Conservation (phyloP, 306 rosid genomes). For the Leucaena leucocephala region DNA sequence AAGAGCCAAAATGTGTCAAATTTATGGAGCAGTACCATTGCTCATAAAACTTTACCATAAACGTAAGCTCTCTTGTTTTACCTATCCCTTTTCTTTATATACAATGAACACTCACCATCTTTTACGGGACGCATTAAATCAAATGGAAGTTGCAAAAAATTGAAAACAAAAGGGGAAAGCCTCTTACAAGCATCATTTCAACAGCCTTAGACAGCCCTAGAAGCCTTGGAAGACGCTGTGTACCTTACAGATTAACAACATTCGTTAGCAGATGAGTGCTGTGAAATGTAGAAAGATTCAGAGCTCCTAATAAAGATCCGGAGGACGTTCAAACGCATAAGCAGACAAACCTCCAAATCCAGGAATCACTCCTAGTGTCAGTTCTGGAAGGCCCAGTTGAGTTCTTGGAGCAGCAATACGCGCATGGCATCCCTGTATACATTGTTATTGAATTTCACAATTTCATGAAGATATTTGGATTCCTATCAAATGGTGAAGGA, state of each 20-base stretch:
- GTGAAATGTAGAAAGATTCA: slow-evolving; percentile 15
- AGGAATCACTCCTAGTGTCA: slow-evolving; percentile 90
- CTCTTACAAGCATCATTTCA: slow-evolving; percentile 91
- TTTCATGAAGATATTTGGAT: slow-evolving; percentile 9
- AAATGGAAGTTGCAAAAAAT: slow-evolving; percentile 22
- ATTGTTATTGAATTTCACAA: slow-evolving; percentile 15
- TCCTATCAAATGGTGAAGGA: background rate
- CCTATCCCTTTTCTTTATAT: slow-evolving; percentile 5
- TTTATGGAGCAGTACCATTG: background rate
- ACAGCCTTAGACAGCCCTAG: slow-evolving; percentile 77
- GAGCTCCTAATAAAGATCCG: slow-evolving; percentile 14
- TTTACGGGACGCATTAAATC: slow-evolving; percentile 2
- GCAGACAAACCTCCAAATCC: slow-evolving; percentile 86
- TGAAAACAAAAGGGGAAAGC: background rate
- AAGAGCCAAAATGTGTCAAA: slow-evolving; percentile 8
- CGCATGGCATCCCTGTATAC: slow-evolving; percentile 85
- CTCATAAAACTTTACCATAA: background rate
- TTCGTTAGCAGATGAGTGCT: slow-evolving; percentile 32
- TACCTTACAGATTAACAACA: slow-evolving; percentile 59
- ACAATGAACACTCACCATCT: slow-evolving; percentile 3
- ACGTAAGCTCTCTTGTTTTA: background rate
- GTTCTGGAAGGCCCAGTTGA: slow-evolving; percentile 94
- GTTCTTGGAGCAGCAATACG: slow-evolving; percentile 85
- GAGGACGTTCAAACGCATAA: slow-evolving; percentile 26
- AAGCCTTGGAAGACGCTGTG: slow-evolving; percentile 99